A percentile compares a stretch with the other conserved stretches of the same genome.
Conservation (phyloP, 1,284 basidiomycete genomes). For the Ganoderma resinaceum region DNA sequence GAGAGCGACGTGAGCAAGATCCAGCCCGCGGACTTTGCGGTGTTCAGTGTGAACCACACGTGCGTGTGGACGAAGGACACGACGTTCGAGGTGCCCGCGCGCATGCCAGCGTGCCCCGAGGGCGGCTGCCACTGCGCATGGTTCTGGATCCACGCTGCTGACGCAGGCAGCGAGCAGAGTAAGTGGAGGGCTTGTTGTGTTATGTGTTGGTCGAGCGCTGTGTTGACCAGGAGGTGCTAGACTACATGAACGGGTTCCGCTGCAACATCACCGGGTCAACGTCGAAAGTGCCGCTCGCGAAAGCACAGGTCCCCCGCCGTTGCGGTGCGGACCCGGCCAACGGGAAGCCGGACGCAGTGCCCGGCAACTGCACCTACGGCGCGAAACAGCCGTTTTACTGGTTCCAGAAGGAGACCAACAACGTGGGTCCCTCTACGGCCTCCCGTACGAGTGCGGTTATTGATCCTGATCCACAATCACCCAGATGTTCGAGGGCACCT, state of each 20-base stretch:
- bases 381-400: conserved; percentile 74
- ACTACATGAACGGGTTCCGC: conserved; percentile 82
- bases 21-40: conserved; percentile 70
- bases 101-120: conserved; percentile 73
- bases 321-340: conserved; percentile 42
- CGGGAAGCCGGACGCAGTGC: conserved; percentile 34
- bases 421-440: conserved; percentile 33
- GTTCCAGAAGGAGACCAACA: conserved; percentile 55
- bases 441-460: background rate
- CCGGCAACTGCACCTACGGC: conserved; percentile 68
- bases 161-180: conserved; percentile 56
- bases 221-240: conserved; percentile 36
- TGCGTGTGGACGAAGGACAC: conserved; percentile 76
- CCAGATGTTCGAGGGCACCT: conserved; percentile 63
- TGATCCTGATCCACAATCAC: background rate
- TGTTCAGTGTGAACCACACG: conserved; percentile 78
- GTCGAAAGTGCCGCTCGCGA: conserved; percentile 54
- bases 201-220: background rate
- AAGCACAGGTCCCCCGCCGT: conserved; percentile 39
- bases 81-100: conserved; percentile 70
- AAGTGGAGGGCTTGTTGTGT: conserved; percentile 13
- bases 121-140: conserved; percentile 75
- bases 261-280: conserved; percentile 69
- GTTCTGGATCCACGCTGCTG: conserved; percentile 75
- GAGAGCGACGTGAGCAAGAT: conserved; percentile 63